Conservation (phyloP, 1,139 yeast species). For the Trichomonascaceae sp. region DNA sequence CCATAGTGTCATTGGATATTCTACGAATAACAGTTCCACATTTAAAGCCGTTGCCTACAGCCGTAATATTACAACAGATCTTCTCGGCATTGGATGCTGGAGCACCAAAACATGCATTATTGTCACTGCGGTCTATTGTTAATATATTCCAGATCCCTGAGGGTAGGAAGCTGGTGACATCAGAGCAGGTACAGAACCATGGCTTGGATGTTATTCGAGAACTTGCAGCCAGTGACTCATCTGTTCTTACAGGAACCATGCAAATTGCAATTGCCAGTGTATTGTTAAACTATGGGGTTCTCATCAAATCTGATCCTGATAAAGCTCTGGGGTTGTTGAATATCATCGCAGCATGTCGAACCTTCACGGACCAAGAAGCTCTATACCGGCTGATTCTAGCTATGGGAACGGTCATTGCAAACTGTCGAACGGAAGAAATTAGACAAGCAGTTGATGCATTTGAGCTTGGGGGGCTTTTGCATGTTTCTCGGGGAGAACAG, state of each 20-base stretch:
- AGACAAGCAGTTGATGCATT: constrained; percentile 13
- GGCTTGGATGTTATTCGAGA: constrained; percentile 28
- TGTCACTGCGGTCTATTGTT: constrained; percentile 46
- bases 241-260: constrained; percentile 19
- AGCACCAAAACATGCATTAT: constrained; percentile 42
- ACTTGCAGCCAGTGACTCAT: constrained; percentile 20
- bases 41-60: constrained; percentile 31
- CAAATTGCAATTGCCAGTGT: constrained; percentile 48
- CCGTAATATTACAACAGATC: constrained; percentile 25
- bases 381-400: constrained; percentile 51
- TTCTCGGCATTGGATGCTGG: constrained; percentile 30
- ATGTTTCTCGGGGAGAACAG: neutral
- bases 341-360: constrained; percentile 23
- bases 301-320: constrained; percentile 25
- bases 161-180: constrained; percentile 39
- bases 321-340: constrained; percentile 25
- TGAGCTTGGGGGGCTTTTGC: constrained; percentile 8
- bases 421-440: constrained; percentile 12
- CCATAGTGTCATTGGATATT: constrained; percentile 53
- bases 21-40: constrained; percentile 44
- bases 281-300: constrained; percentile 45
- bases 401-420: constrained; percentile 40
- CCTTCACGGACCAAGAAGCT: constrained; percentile 42
- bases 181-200: constrained; percentile 25
- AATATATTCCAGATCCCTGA: constrained; percentile 43